These are phyloP conservation scores for Magnaporthales sp. DNA, from an alignment of 2,329 filamentous ascomycete genomes.

Conservation along the genomic window DNA sequence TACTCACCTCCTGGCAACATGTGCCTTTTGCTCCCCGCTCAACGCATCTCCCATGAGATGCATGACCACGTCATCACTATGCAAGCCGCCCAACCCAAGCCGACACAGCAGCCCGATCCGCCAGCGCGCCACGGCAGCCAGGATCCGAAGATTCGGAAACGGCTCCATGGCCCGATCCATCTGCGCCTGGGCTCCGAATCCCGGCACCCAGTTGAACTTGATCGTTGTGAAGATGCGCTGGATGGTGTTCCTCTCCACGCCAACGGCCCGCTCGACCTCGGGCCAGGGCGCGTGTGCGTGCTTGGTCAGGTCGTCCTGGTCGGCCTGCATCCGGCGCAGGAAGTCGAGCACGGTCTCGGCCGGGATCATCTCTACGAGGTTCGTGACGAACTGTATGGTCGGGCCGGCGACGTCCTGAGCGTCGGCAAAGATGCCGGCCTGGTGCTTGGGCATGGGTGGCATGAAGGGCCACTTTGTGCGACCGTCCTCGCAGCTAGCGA, in stretches of 20 bases:
- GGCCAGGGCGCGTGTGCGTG: constrained; percentile 9
- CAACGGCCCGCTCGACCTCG: constrained; percentile 9
- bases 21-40: background rate
- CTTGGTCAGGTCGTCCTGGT: constrained; percentile 10
- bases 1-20: constrained; percentile 3
- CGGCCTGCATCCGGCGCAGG: constrained; percentile 9
- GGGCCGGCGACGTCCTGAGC: constrained; percentile 12
- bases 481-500: constrained; percentile 11
- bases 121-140: constrained; percentile 8
- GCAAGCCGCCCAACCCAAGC: constrained; percentile 5
- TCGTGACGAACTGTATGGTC: constrained; percentile 11
- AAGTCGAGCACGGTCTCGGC: constrained; percentile 9
- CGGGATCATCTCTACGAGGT: constrained; percentile 7
- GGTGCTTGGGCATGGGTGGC: constrained; percentile 1
- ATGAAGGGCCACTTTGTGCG: constrained; percentile 12
- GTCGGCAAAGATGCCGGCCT: constrained; percentile 9
- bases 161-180: constrained; percentile 8
- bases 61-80: constrained; percentile 7
- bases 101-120: constrained; percentile 6
- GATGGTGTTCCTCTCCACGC: background rate
- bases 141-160: constrained; percentile 7
- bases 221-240: constrained; percentile 8
- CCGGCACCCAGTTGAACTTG: constrained; percentile 12
- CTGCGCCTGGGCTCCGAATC: constrained; percentile 6
- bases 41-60: constrained; percentile 8